Percentiles rank a stretch among this genome's conserved stretches.
Conservation (phyloP, 352 stramenopile species). For the Phytophthora hibernalis region DNA sequence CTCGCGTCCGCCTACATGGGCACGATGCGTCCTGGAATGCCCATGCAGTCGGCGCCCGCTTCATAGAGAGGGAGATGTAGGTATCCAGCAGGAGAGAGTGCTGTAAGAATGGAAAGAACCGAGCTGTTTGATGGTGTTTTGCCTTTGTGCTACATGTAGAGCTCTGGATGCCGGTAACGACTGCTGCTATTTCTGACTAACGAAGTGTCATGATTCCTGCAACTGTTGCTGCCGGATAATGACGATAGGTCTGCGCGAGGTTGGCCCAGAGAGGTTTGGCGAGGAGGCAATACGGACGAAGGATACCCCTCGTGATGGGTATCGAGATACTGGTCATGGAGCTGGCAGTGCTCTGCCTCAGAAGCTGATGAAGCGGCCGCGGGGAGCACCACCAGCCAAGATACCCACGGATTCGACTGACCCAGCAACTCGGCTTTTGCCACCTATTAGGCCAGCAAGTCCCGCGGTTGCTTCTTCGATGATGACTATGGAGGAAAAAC, state of each 20-base stretch:
- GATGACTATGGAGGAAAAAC: slow-evolving; percentile 63
- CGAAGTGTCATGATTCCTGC: not conserved
- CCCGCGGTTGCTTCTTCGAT: slow-evolving; percentile 3
- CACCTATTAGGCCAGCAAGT: slow-evolving; percentile 35
- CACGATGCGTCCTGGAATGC: slow-evolving; percentile 39
- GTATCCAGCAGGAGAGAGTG: slow-evolving; percentile 5
- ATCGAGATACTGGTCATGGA: slow-evolving; percentile 11
- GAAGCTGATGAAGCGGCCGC: slow-evolving; percentile 49
- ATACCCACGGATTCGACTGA: slow-evolving; percentile 1
- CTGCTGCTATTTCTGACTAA: slow-evolving; percentile 24
- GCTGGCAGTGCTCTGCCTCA: slow-evolving; percentile 7
- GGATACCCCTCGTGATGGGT: slow-evolving; percentile 7
- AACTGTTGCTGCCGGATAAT: slow-evolving; percentile 14
- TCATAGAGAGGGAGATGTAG: slow-evolving; percentile 22
- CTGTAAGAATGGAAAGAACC: slow-evolving; percentile 33
- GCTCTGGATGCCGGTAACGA: slow-evolving; percentile 9
- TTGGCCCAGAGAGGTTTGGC: slow-evolving; percentile 19
- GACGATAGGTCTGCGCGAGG: slow-evolving; percentile 41
- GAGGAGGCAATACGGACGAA: slow-evolving; percentile 17
- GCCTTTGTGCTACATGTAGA: not conserved
- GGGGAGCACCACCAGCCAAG: slow-evolving; percentile 20
- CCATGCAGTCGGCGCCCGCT: slow-evolving; percentile 31
- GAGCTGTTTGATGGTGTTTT: slow-evolving; percentile 12
- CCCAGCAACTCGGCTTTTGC: slow-evolving; percentile 12
- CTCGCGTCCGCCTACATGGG: slow-evolving; percentile 72